Conservation (phyloP, 1,284 basidiomycete species). For the Ganoderma sinense region DNA sequence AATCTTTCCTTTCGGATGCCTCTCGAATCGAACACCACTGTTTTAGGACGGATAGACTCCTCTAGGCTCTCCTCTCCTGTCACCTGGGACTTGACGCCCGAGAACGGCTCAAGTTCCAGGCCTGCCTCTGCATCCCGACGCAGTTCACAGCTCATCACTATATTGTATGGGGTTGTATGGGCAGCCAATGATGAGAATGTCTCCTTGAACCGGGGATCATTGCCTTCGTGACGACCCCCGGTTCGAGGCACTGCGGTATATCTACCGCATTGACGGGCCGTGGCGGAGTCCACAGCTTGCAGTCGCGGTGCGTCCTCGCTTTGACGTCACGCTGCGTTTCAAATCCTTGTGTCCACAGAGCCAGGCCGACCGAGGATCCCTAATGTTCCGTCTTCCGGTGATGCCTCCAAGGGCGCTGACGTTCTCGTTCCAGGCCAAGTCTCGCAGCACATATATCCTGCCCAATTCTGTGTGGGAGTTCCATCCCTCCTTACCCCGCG, state of each 20-base stretch:
- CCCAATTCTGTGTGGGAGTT: constrained; percentile 1
- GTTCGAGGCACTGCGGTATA: not conserved
- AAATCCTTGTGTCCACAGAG: constrained; percentile 2
- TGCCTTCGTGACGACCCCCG: constrained; percentile 1
- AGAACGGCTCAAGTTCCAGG: not conserved
- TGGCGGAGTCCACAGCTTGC: not conserved
- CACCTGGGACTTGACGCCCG: not conserved
- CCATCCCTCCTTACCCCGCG: constrained; percentile 4
- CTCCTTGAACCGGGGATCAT: not conserved
- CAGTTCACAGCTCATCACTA: not conserved
- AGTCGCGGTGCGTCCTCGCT: not conserved
- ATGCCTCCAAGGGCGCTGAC: constrained; percentile 16
- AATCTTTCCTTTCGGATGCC: not conserved
- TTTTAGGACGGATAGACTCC: not conserved
- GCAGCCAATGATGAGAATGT: not conserved
- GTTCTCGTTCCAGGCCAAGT: constrained; percentile 27
- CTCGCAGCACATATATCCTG: constrained; percentile 21
- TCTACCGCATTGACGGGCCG: not conserved
- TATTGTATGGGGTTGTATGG: not conserved
- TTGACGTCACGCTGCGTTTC: not conserved
- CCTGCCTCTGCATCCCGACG: not conserved
- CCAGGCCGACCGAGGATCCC: constrained; percentile 7
- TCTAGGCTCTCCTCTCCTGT: not conserved
- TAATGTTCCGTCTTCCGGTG: not conserved
- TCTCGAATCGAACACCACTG: not conserved